phyloP scores from a whole-genome alignment of 805 yeast genomes.

The Ogataea dorogensis region DNA sequence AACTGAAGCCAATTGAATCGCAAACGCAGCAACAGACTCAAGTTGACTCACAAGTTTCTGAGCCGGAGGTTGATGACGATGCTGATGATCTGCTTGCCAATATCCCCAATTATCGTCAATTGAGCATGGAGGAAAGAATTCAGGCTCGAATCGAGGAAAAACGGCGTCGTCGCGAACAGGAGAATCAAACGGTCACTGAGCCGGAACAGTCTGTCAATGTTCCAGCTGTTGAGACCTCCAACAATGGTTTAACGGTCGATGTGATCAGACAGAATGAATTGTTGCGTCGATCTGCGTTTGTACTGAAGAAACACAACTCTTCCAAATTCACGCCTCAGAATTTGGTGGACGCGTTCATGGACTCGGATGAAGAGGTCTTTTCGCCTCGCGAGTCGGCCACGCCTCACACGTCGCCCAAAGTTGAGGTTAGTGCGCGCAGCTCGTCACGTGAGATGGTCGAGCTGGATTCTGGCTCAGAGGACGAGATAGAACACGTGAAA shows the following conservation, averaged over 20 bases:
- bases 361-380: constrained; percentile 22
- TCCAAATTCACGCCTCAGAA: constrained; percentile 25
- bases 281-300: constrained; percentile 16
- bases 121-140: constrained; percentile 31
- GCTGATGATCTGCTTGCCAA: too few relatives aligned
- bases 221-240: too few relatives aligned
- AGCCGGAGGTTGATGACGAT: too few relatives aligned
- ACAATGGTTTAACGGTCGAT: too few relatives aligned
- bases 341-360: constrained; percentile 22
- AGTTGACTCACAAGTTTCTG: too few relatives aligned
- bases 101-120: constrained; percentile 20
- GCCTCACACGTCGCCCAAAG: constrained; percentile 23
- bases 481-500: constrained; percentile 17
- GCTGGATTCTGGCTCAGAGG: constrained; percentile 21
- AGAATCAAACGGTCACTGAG: constrained; percentile 4
- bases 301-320: constrained; percentile 18
- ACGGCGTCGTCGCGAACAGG: constrained; percentile 19
- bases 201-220: constrained; percentile 4
- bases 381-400: constrained; percentile 17
- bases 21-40: too few relatives aligned
- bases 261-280: constrained; percentile 22
- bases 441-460: constrained; percentile 13
- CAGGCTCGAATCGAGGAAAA: constrained; percentile 27
- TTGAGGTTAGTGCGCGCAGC: constrained; percentile 1
- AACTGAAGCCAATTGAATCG: too few relatives aligned